These are phyloP conservation scores for Ruellia speciosa DNA, from an alignment of 305 asterid genomes.

Conservation along the genomic window DNA sequence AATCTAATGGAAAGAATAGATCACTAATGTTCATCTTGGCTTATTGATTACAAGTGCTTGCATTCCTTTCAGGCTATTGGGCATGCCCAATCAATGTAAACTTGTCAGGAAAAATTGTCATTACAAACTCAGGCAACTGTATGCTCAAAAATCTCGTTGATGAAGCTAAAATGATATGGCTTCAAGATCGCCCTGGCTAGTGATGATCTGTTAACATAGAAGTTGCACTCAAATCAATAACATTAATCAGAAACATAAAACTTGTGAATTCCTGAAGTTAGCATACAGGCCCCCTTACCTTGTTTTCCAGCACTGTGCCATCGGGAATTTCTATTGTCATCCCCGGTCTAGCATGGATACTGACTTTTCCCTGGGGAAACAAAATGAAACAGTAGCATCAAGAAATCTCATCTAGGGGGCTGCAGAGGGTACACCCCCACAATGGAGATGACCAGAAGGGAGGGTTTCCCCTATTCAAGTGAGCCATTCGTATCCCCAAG, in stretches of 20 bases:
- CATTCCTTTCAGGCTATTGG: neutral
- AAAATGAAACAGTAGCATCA: slow-evolving; percentile 13
- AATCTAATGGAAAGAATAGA: neutral
- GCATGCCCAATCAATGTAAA: neutral
- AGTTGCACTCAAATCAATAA: slow-evolving; percentile 12
- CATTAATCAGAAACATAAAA: slow-evolving; percentile 8
- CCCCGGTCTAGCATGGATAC: slow-evolving; percentile 45
- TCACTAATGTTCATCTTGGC: neutral
- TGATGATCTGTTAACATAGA: slow-evolving; percentile 31
- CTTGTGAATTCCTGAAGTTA: neutral
- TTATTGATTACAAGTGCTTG: slow-evolving; percentile 10
- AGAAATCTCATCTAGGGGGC: neutral
- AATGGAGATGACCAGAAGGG: too few species aligned
- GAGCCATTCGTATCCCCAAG: neutral
- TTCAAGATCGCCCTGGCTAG: slow-evolving; percentile 36
- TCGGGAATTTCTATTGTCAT: slow-evolving; percentile 58
- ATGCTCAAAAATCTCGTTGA: slow-evolving; percentile 5
- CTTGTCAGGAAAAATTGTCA: neutral
- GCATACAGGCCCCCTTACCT: slow-evolving; percentile 28
- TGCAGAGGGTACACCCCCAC: too few species aligned
- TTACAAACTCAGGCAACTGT: slow-evolving; percentile 8
- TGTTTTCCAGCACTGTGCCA: slow-evolving; percentile 57
- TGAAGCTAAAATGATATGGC: slow-evolving; percentile 23
- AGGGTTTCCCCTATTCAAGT: too few species aligned
- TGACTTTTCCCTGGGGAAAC: slow-evolving; percentile 51